A percentile compares a stretch with the other conserved stretches of the same genome.
Conservation (phyloP, 371 early-diverging fungal species). For the Mucor piriformis region DNA sequence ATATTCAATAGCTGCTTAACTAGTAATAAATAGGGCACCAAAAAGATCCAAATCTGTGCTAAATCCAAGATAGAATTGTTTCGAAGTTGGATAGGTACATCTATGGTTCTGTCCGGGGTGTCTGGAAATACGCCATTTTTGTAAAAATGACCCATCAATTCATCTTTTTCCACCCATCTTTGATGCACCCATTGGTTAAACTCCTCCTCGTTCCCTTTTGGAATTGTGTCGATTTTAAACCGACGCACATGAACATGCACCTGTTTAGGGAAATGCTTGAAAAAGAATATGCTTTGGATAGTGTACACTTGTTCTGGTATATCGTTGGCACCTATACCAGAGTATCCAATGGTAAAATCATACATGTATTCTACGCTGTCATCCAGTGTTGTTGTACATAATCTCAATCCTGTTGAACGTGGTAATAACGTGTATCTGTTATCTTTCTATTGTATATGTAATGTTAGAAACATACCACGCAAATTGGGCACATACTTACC, state of each 20-base stretch:
- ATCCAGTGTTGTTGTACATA: conserved; percentile 63
- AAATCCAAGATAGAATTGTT: conserved; percentile 30
- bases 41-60: conserved; percentile 31
- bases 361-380: conserved; percentile 71
- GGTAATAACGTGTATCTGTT: conserved; percentile 74
- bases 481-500: conserved; percentile 49
- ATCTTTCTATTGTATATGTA: conserved; percentile 33
- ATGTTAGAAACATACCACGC: no score
- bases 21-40: conserved; percentile 35
- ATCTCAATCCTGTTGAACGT: conserved; percentile 75
- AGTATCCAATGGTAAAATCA: conserved; percentile 88
- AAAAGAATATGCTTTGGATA: conserved; percentile 67
- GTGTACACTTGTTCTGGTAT: conserved; percentile 78
- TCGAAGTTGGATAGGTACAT: conserved; percentile 29
- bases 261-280: conserved; percentile 66
- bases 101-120: conserved; percentile 9
- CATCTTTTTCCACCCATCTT: conserved; percentile 86
- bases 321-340: conserved; percentile 67
- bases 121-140: conserved; percentile 21
- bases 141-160: conserved; percentile 81
- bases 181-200: conserved; percentile 79
- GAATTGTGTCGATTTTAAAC: conserved; percentile 49
- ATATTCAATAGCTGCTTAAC: conserved; percentile 11
- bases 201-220: conserved; percentile 56
- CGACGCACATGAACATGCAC: conserved; percentile 80